Evolutionary conservation across 495 filamentous ascomycete genomes (phyloP), one percentile per base, ranked within the genome.

Genomic region (Haplographium delicatum): DNA sequence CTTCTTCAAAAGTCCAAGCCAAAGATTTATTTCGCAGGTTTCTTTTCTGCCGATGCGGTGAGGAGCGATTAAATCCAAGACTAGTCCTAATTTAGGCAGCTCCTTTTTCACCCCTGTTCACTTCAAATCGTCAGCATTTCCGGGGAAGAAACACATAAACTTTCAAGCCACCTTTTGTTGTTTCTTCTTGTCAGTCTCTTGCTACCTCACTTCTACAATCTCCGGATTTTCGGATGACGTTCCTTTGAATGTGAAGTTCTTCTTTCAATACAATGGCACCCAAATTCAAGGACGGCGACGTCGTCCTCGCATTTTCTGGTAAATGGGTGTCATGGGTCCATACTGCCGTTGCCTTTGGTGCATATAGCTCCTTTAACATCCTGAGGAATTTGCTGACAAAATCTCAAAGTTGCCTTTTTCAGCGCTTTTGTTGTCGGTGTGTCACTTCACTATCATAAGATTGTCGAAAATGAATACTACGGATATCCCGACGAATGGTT

Each of bases 401-500:
- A 16, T 38, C 45, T 53, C 51, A 44, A 58, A 88, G 81, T 83
- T 52, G 94, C 91, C 37, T 99, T 99, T 68, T 60, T 96, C 35
- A 89, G 91, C 63, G 94, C 94, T 46, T 71, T 99, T 54, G 63
- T 93, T 43, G 83, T 95, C 54, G 94, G 94, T 60, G 67, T 85
- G 63, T 83, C 72, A 44, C 72, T 99, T 40, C 94, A 99, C 69
- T 96, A 91, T 68, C 80, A 83, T 57, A 97, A 97, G 75, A 99
- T 99, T 47, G 94, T 99, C 16, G 75, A 95, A 67, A 99, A 99
- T 66, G 88, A 99, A 70, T 85, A 93, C 71, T 96, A 87, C 69
- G 86, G 94, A 60, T 99, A 96, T 68, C 94, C 94, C 1, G 73
- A 95, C 33, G 94, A 99, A 77, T 99, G 94, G 94, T 97, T 99